phyloP scores from a whole-genome alignment of 75 land plant genomes.

The Pinus taeda region DNA sequence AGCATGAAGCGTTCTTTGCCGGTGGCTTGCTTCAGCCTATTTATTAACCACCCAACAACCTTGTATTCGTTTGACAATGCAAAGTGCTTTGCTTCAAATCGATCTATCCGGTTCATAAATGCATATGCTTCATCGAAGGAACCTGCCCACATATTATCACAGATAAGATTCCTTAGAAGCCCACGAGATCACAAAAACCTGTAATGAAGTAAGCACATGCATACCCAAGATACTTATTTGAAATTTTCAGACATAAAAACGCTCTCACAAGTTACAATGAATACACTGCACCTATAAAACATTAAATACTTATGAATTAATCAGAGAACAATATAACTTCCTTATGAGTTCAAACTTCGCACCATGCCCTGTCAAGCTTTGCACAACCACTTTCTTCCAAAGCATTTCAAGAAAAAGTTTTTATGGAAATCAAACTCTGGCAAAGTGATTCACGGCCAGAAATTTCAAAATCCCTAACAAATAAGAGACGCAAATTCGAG shows the following conservation, averaged over 20 bases:
- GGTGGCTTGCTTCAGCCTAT: conserved; percentile 51
- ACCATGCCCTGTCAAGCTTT: background rate
- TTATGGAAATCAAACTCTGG: background rate
- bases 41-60: conserved; percentile 69
- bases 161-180: background rate
- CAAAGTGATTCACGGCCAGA: background rate
- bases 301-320: background rate
- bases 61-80: conserved; percentile 43
- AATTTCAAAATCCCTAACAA: background rate
- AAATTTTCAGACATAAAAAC: background rate
- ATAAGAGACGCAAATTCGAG: background rate
- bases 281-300: background rate
- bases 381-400: background rate
- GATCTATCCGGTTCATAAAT: conserved; percentile 51
- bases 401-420: background rate
- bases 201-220: background rate
- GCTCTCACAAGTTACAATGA: background rate
- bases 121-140: conserved; percentile 52
- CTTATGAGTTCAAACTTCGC: background rate
- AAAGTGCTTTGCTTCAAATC: conserved; percentile 52
- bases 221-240: background rate
- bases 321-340: background rate
- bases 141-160: conserved; percentile 20
- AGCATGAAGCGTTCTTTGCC: conserved; percentile 67
- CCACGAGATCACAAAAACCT: background rate